Base-by-base conservation (phyloP, 768 basidiomycete genomes). In the Rubroboletus satanas region DNA sequence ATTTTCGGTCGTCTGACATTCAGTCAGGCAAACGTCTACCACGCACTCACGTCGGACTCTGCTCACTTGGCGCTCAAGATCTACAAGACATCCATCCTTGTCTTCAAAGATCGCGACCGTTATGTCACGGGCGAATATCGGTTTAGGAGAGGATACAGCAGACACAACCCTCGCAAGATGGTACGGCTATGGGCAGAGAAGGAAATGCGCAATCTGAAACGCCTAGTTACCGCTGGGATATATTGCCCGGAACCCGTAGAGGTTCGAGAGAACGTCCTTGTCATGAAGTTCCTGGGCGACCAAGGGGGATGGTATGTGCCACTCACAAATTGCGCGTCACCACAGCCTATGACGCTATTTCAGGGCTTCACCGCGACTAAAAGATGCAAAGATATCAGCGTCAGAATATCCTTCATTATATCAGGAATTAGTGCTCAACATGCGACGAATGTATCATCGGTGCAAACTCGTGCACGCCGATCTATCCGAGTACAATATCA, bases 101-200 rank as follows among this genome's bases (percentile, higher is more conserved):
- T 93, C 9, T 99, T 99, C 79, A 96, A 98, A 71, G 93, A 98
- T 61, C 84, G 97, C n/a, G 92, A 95, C 64, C 88, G 89, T 54
- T 99, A 99, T 70, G 94, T 98, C 38, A 85, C 89, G 0, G 97
- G 97, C 48, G 96, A 98, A 70, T 86, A 89, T 69, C 86, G 97
- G n/a, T 98, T 98, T 75, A 80, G 92, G 45, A 82, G 87, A 52
- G 95, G 95, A 26, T 93, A 93, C 71, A 85, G 83, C 64, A 86
- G 87, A 54, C 85, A 81, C 57, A 99, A 98, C 67, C 96, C 97
- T 15, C 83, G 97, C 28, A 99, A 99, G 74, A 98, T 99, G 96
- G 95, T 99, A 18, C 82, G 93, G 15, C 72, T 98, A 4, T 99
- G 97, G 97, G 97, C 97, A 2, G 97, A 99, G 73, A 99, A 99